Base-by-base conservation (phyloP, 305 asterid species). In the Ajuga reptans region DNA sequence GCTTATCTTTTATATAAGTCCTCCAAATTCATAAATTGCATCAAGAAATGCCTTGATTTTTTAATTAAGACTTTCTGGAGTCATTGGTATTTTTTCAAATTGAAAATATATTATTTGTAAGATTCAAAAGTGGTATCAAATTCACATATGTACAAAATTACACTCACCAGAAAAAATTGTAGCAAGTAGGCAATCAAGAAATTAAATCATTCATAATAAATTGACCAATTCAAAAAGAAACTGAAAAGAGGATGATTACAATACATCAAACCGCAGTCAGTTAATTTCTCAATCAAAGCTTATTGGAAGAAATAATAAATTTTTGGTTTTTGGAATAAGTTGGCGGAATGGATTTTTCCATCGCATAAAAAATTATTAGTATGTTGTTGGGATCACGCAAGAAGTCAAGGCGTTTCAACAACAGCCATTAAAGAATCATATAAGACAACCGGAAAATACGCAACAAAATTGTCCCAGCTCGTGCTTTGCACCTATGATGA, bases 401-500 rank as follows among this genome's bases (percentile, higher is more conserved):
- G 12, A 58, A 29, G 60, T 59, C 12, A 24, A 15, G 18, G 4
- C 64, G 37, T 67, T 63, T 65, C 64, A 67, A 56, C 72, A 54
- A 57, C 42, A 17, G 29, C 63, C 57, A 37, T 59, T 50, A 59
- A 53, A 56, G 45, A 66, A 42, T 47, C 69, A 51, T 47, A 41
- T 4, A 46, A 73, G 64, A 67, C 73, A 65, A 59, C 66, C 37
- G 24, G 21, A 62, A 69, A 66, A 51, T 62, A 49, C 9, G 75
- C 41, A 50, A 24, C 34, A 67, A 21, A 36, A 45, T 68, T 16
- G 52, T 46, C 69, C 14, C 9, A 8, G 52, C 27, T 3, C 54
- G 46, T 70, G 16, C 70, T 49, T 64, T 64, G 64, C 56, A 78
- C 72, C 54, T 54, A 45, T 64, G 72, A 57, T 60, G 77, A 70